Evolutionary conservation across 768 basidiomycete species (phyloP).

Genomic region (Mycena olivaceomarginata): DNA sequence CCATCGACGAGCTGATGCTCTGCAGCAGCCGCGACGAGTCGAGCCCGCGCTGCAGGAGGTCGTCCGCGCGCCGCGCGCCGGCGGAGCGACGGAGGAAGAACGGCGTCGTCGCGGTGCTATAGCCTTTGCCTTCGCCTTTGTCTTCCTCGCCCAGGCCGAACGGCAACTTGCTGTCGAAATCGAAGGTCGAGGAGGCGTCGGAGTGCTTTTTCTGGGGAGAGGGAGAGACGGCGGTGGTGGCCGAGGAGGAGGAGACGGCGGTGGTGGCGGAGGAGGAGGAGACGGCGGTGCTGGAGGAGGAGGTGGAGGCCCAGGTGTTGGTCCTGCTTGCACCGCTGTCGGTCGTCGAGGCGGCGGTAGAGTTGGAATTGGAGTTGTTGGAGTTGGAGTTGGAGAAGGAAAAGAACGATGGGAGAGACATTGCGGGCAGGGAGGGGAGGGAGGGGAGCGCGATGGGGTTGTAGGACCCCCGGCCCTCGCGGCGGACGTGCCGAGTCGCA

Average conservation of each 20-base stretch:
- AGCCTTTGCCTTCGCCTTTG: not conserved
- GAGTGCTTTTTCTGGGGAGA: no score
- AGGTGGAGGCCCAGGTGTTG: not conserved
- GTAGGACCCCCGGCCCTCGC: conserved; percentile 25
- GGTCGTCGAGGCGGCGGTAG: no score
- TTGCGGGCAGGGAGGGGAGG: not conserved
- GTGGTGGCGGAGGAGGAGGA: not conserved
- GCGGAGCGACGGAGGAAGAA: conserved; percentile 39
- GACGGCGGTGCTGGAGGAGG: not conserved
- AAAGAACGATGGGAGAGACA: not conserved
- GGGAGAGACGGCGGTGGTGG: no score
- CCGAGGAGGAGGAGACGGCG: no score
- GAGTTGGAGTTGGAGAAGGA: not conserved
- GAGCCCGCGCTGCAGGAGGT: conserved; percentile 25
- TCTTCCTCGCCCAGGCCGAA: no score
- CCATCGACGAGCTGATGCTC: conserved; percentile 4
- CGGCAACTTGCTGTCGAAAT: no score
- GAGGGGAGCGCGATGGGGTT: conserved; percentile 32
- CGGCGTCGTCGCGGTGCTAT: conserved; percentile 30
- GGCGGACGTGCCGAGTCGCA: conserved; percentile 32
- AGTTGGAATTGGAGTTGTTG: no score
- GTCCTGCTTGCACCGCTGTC: not conserved
- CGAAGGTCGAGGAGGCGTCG: not conserved
- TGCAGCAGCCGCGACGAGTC: conserved; percentile 14
- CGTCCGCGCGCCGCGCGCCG: conserved; percentile 7